Percentiles rank a stretch among this genome's conserved stretches.
Evolutionary conservation across 2,329 filamentous ascomycete genomes (phyloP).

Genomic region (Apiospora koreana): DNA sequence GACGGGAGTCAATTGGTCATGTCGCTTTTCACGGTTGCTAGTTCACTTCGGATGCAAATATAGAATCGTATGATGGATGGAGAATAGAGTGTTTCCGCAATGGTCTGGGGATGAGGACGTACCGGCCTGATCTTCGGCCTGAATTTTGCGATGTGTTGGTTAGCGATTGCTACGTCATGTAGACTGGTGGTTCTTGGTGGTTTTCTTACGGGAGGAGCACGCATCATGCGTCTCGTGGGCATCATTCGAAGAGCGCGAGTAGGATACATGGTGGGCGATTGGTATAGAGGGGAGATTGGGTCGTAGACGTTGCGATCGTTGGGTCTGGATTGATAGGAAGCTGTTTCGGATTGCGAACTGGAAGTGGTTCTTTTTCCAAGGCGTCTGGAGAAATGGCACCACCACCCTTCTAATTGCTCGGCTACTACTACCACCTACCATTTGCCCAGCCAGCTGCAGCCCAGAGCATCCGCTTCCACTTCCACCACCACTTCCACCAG

Average conservation of each 20-base stretch:
- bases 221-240: conserved; percentile 66
- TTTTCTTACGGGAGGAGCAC: conserved; percentile 71
- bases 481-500: not conserved
- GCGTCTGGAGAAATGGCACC: conserved; percentile 6
- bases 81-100: conserved; percentile 16
- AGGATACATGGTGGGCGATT: conserved; percentile 59
- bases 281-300: conserved; percentile 30
- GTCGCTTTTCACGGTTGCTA: not conserved
- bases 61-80: conserved; percentile 13
- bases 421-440: not conserved
- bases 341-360: conserved; percentile 6
- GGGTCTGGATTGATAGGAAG: conserved; percentile 4
- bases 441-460: not conserved
- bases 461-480: not conserved
- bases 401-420: not conserved
- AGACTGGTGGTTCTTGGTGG: conserved; percentile 10
- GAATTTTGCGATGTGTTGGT: conserved; percentile 20
- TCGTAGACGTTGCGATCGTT: conserved; percentile 12
- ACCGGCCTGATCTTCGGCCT: conserved; percentile 71
- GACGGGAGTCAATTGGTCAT: conserved; percentile 3
- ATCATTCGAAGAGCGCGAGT: conserved; percentile 68
- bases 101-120: conserved; percentile 40
- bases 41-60: not conserved
- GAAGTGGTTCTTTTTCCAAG: conserved; percentile 7
- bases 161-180: conserved; percentile 29